Conservation (phyloP, 306 rosid genomes). For the Phaseolus lunatus region DNA sequence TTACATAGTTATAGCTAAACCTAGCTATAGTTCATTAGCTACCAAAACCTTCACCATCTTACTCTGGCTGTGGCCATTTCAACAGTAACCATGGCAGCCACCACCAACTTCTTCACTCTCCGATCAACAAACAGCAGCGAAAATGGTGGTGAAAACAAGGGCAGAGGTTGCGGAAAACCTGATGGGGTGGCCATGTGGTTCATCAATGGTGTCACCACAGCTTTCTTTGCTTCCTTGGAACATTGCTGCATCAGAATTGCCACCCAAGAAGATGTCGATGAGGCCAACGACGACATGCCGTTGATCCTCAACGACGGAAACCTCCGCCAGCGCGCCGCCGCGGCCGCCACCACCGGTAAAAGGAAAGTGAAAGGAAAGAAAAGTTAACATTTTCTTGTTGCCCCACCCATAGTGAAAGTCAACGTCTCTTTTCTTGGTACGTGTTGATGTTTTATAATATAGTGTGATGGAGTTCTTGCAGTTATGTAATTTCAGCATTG, state of each 20-base stretch:
- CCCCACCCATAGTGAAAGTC: not conserved
- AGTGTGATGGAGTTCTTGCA: not conserved
- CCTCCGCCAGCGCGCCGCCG: constrained; percentile 34
- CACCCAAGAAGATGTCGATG: constrained; percentile 57
- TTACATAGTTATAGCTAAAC: not conserved
- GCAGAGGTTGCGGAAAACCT: constrained; percentile 52
- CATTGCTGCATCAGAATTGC: constrained; percentile 66
- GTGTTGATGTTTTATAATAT: constrained; percentile 14
- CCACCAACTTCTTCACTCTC: constrained; percentile 53
- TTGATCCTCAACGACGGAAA: constrained; percentile 65
- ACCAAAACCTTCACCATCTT: constrained; percentile 11
- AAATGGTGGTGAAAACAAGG: constrained; percentile 39
- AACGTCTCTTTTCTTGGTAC: constrained; percentile 38
- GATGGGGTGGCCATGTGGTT: constrained; percentile 67
- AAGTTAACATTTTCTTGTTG: constrained; percentile 1
- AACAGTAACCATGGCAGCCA: constrained; percentile 52
- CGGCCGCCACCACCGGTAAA: constrained; percentile 23
- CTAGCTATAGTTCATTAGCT: constrained; percentile 16
- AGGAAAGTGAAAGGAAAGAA: constrained; percentile 51
- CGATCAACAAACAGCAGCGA: constrained; percentile 52
- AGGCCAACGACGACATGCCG: constrained; percentile 59
- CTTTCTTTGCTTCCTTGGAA: constrained; percentile 66
- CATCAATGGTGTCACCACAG: constrained; percentile 55
- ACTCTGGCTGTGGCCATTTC: not conserved
- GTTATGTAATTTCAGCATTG: constrained; percentile 33